Evolutionary conservation across 169 alveolate species (phyloP).

Genomic region (Plasmodium falciparum): DNA sequence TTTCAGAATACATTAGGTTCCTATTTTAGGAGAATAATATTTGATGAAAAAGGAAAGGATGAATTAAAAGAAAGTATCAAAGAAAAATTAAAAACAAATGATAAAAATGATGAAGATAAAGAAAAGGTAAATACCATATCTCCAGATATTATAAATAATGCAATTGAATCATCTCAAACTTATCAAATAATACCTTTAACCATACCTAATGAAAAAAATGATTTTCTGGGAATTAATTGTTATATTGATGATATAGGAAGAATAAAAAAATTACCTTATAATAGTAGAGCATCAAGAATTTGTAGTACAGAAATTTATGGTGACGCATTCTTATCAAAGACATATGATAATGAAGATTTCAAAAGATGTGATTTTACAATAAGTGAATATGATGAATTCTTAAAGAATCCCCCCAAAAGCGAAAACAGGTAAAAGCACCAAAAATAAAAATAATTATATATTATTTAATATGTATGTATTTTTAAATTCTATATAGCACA

Average conservation of each 20-base stretch:
- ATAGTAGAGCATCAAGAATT: conserved; percentile 91
- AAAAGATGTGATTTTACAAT: conserved; percentile 85
- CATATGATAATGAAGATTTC: conserved; percentile 91
- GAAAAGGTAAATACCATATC: conserved; percentile 39
- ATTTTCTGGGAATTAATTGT: conserved; percentile 87
- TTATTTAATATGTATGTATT: not conserved
- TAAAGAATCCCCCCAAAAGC: conserved; percentile 90
- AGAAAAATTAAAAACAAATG: conserved; percentile 73
- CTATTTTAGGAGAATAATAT: conserved; percentile 80
- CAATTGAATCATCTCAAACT: conserved; percentile 68
- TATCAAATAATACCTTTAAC: conserved; percentile 92
- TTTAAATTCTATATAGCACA: not conserved
- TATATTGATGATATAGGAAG: conserved; percentile 93
- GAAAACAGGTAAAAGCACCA: conserved; percentile 83
- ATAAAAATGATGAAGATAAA: conserved; percentile 33
- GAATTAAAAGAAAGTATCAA: conserved; percentile 79
- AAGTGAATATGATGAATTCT: conserved; percentile 84
- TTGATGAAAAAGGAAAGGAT: conserved; percentile 77
- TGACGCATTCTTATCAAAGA: conserved; percentile 90
- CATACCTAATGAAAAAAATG: conserved; percentile 88
- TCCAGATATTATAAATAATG: conserved; percentile 49
- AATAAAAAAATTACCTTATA: conserved; percentile 89
- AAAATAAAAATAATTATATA: too few relatives aligned
- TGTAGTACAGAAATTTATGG: conserved; percentile 92
- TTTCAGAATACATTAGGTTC: conserved; percentile 78